These are phyloP conservation scores for Ceriops tagal DNA, from an alignment of 345 rosid genomes.

Conservation along the genomic window DNA sequence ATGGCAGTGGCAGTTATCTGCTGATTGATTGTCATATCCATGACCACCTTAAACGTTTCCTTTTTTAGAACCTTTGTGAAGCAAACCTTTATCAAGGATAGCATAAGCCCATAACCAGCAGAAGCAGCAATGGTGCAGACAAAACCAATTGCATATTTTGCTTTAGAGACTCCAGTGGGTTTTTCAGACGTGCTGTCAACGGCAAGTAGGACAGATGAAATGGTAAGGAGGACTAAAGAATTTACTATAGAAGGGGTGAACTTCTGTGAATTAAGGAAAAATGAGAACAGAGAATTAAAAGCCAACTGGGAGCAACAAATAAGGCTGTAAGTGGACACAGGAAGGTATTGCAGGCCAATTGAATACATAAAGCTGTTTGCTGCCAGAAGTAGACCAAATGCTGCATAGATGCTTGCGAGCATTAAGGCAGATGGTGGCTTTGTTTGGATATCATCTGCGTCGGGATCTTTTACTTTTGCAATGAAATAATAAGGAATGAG, in stretches of 20 bases:
- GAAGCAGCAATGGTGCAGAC: constrained; percentile 46
- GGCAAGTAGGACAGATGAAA: constrained; percentile 47
- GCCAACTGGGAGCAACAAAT: constrained; percentile 42
- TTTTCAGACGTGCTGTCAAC: constrained; percentile 19
- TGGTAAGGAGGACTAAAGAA: constrained; percentile 47
- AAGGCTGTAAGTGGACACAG: constrained; percentile 47
- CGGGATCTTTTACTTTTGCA: constrained; percentile 12
- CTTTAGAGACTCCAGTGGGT: constrained; percentile 15
- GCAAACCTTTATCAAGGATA: constrained; percentile 39
- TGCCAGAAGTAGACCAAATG: constrained; percentile 34
- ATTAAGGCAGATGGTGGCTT: constrained; percentile 17
- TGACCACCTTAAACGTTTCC: constrained; percentile 31
- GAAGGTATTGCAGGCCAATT: constrained; percentile 48
- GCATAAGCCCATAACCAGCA: constrained; percentile 37
- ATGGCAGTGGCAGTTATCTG: constrained; percentile 34
- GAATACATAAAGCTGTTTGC: constrained; percentile 35
- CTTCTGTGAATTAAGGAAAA: constrained; percentile 45
- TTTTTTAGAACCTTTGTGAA: constrained; percentile 41
- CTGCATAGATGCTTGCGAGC: constrained; percentile 30
- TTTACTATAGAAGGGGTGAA: constrained; percentile 45
- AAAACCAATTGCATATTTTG: constrained; percentile 36
- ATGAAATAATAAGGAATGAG: constrained; percentile 44
- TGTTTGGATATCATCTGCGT: constrained; percentile 8
- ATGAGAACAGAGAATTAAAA: constrained; percentile 56
- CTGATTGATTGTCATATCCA: constrained; percentile 44